These are phyloP conservation scores for Trichoderma simmonsii DNA, from an alignment of 2,329 filamentous ascomycete genomes.

Conservation along the genomic window DNA sequence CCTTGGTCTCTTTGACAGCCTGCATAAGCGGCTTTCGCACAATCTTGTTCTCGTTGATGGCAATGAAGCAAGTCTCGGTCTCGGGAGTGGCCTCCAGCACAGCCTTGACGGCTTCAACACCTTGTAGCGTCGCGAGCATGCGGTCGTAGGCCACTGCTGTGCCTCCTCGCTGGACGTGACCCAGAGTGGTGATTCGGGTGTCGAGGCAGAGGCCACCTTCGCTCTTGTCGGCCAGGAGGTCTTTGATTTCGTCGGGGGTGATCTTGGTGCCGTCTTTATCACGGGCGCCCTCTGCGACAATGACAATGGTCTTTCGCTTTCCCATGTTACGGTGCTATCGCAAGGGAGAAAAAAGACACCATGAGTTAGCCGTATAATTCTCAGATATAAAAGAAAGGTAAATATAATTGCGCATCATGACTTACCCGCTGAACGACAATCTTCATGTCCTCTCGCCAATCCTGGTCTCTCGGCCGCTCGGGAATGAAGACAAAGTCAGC, in stretches of 20 bases:
- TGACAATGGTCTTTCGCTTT: conserved; percentile 97
- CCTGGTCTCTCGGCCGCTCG: conserved; percentile 80
- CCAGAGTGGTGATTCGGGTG: conserved; percentile 89
- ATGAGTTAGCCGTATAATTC: neutral
- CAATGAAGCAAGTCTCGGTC: conserved; percentile 90
- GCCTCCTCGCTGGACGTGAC: conserved; percentile 95
- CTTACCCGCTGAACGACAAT: conserved; percentile 67
- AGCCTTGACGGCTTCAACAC: conserved; percentile 89
- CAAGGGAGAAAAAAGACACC: neutral
- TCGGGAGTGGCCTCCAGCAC: conserved; percentile 86
- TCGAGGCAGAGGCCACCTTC: conserved; percentile 70
- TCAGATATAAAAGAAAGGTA: neutral
- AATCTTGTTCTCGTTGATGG: conserved; percentile 97
- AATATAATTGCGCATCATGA: neutral
- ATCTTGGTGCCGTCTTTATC: conserved; percentile 84
- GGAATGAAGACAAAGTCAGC: conserved; percentile 97
- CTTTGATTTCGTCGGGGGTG: conserved; percentile 74
- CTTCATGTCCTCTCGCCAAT: conserved; percentile 90
- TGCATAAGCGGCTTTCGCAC: conserved; percentile 84
- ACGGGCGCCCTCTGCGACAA: conserved; percentile 91
- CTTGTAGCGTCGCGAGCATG: conserved; percentile 88
- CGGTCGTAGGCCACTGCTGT: conserved; percentile 91
- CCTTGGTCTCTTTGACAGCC: conserved; percentile 81
- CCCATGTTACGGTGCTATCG: conserved; percentile 76
- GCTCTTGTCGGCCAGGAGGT: conserved; percentile 75